phyloP scores from a whole-genome alignment of 345 rosid genomes.

The Excoecaria agallocha region DNA sequence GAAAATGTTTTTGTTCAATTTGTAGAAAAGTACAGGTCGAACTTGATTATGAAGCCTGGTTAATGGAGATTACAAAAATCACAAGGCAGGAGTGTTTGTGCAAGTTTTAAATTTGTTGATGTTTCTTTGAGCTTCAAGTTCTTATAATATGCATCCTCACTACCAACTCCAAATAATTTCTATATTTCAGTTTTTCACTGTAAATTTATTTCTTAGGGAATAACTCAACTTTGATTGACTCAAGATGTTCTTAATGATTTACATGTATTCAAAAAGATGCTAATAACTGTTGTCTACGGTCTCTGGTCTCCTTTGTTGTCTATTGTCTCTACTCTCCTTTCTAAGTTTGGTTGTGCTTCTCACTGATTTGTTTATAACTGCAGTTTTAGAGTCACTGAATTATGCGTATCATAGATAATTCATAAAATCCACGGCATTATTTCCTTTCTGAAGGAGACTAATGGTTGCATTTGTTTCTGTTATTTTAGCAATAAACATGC shows the following conservation, averaged over 20 bases:
- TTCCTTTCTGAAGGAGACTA: conserved; percentile 4
- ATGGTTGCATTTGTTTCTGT: conserved; percentile 10
- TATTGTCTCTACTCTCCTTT: neutral
- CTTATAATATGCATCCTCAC: neutral
- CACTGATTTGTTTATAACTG: neutral
- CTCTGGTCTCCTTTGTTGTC: too few relatives aligned
- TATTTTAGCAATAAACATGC: conserved; percentile 44
- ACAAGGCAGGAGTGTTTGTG: neutral
- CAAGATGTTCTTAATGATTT: neutral
- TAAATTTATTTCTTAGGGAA: too few relatives aligned
- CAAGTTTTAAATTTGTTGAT: neutral
- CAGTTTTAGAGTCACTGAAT: conserved; percentile 1
- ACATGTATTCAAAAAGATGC: neutral
- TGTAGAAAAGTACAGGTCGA: neutral
- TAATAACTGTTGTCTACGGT: too few relatives aligned
- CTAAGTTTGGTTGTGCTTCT: neutral
- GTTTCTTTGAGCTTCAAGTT: neutral
- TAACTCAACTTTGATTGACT: neutral
- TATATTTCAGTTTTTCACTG: neutral
- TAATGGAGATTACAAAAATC: neutral
- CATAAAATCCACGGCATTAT: neutral
- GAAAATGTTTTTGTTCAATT: too few relatives aligned
- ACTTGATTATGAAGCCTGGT: neutral
- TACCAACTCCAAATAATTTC: neutral
- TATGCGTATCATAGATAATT: neutral